Base-by-base conservation (phyloP, 2,329 filamentous ascomycete species). In the Colletotrichum orbiculare region DNA sequence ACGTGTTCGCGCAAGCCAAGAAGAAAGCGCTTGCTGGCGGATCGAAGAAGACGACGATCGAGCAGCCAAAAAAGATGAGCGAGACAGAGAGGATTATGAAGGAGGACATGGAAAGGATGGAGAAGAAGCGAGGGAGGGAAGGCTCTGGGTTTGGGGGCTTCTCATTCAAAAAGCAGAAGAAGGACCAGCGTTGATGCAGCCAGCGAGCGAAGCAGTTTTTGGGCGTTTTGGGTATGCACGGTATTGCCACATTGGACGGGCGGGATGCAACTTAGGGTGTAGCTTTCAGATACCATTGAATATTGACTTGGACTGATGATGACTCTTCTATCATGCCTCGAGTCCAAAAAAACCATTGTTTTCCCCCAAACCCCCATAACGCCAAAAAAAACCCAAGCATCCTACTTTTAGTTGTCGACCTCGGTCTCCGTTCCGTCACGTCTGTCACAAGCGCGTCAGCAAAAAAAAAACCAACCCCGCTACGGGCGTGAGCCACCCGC, bases 11-110 rank as follows among this genome's bases (percentile, higher is more conserved):
- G 2, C 79, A 81, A 34, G 81, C 82, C 7, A 86, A 85, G 73
- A 94, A 93, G 80, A 95, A 94, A 68, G 88, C 89, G 0, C 79
- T 93, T 2, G 75, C 77, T 0, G 79, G 80, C 0, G 84, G 86
- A 2, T 80, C 84, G 3, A 93, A 93, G 77, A 93, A 92, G 74
- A 67, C 76, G 1, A 71, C 79, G 38, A 84, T 82, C 10, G 87
- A 88, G 67, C 85, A 85, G 59, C 89, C 88, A 2, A 93, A 92
- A 82, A 96, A 92, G 72, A 95, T 97, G 86, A 95, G 91, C 72
- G 93, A 96, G 74, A 91, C 90, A 3, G 93, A 95, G 78, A 86
- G 91, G 57, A 96, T 96, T 72, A 97, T 97, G 94, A 92, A 91
- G 76, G 90, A 92, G 71, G 91, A 94, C 73, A 84, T 93, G 77